Evolutionary conservation across 2,329 filamentous ascomycete genomes (phyloP), one percentile per base, ranked within the genome.

Genomic region (Fusarium zealandicum): DNA sequence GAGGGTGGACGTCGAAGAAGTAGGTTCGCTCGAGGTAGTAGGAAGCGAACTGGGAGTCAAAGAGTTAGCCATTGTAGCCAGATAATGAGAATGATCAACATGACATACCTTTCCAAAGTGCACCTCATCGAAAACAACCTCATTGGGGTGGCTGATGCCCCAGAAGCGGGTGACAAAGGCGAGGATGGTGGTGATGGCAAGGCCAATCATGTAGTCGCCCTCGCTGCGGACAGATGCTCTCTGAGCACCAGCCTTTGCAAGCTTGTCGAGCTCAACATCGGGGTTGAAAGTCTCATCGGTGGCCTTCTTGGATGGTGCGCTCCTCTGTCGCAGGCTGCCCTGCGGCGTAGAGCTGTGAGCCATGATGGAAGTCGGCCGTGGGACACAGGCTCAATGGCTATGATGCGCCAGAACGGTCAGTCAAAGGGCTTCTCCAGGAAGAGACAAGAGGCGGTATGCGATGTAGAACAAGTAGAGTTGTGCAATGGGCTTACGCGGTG

Each of bases 1-100:
- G 95, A 65, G 95, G 95, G 75, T 99, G 95, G 49, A 99, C 95
- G 79, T 99, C 95, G 86, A 99, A 99, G 83, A 99, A 99, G 81
- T 98, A 99, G 59, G 92, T 97, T 69, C 92, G 89, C 78, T 97
- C 89, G 67, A 99, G 88, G 75, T 99, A 99, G 72, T 86, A 89
- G 9, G 86, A 89, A 50, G 86, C 86, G 70, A 89, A 89, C 86
- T 89, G 66, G 10, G 22, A 16, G 27, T 17, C 17, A 8, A 57
- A 47, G 39, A 36, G 52, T 64, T 48, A 59, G 60, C 50, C 27
- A 51, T 57, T 43, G 28, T n/a, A 18, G 36, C n/a, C 12, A 45
- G 45, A 14, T 20, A 53, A 44, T 14, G 3, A 11, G n/a, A 18
- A 33, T 10, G 16, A 17, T n/a, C 11, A 16, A 20, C 37, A 13